Percentiles rank a stretch among this genome's conserved stretches.
Evolutionary conservation across 257 asterid genomes (phyloP).

Genomic region (Cinchona pubescens): DNA sequence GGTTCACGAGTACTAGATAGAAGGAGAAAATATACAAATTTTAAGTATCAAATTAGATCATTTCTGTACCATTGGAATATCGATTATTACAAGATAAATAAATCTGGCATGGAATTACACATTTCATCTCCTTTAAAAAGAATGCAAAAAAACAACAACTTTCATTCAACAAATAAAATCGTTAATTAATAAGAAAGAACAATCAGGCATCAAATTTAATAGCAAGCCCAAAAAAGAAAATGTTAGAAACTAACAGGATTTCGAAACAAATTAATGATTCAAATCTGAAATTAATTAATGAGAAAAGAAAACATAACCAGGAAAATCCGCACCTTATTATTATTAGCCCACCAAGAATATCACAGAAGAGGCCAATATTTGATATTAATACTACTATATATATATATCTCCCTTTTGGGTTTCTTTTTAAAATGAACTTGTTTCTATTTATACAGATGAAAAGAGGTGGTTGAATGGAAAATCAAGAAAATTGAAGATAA

Average conservation of each 20-base stretch:
- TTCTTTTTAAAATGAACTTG: constrained; percentile 16
- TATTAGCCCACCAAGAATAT: neutral
- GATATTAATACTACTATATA: too few relatives aligned
- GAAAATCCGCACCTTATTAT: constrained; percentile 6
- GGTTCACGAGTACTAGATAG: neutral
- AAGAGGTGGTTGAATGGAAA: constrained; percentile 39
- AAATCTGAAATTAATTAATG: neutral
- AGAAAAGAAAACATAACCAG: neutral
- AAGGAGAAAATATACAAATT: neutral
- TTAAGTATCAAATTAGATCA: neutral
- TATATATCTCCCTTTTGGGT: constrained; percentile 6
- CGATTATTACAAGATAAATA: too few relatives aligned
- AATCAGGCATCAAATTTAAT: neutral
- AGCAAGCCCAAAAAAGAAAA: neutral
- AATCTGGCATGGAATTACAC: neutral
- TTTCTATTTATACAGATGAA: constrained; percentile 1
- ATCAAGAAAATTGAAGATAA: constrained; percentile 25
- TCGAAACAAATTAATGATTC: neutral
- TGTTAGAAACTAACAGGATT: neutral
- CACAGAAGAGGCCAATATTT: neutral
- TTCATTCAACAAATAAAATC: neutral
- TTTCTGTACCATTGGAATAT: neutral
- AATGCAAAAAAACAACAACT: neutral
- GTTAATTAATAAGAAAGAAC: too few relatives aligned
- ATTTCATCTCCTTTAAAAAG: neutral